These are phyloP conservation scores for Platismatia glauca DNA, from an alignment of 495 filamentous ascomycete species.

Conservation along the genomic window DNA sequence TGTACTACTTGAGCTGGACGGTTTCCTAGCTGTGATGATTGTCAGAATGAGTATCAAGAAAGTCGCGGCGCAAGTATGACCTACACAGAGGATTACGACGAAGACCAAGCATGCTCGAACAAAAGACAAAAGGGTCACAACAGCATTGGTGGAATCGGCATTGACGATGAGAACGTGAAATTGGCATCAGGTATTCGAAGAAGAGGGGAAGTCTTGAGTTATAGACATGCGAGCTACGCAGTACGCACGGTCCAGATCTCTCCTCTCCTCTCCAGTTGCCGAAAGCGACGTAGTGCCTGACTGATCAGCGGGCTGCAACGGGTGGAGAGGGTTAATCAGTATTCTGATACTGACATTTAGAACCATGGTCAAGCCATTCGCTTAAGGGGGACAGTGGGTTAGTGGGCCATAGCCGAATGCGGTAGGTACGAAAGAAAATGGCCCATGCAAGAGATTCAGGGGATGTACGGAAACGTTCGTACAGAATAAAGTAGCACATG, in stretches of 20 bases:
- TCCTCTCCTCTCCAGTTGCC: background rate
- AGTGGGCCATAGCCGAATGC: no score
- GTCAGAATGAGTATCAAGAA: background rate
- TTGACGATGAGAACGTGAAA: background rate
- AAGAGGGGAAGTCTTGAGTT: background rate
- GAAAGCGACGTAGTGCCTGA: background rate
- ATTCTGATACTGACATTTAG: background rate
- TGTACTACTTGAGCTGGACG: background rate
- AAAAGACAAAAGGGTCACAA: slow-evolving; percentile 9
- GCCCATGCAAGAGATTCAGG: no score
- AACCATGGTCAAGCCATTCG: no score
- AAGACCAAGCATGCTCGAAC: slow-evolving; percentile 16
- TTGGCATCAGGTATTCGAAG: slow-evolving; percentile 6
- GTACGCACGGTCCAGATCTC: background rate
- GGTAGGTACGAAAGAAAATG: no score
- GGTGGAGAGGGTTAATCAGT: background rate
- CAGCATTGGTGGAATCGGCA: slow-evolving; percentile 8
- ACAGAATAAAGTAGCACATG: no score
- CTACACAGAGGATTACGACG: slow-evolving; percentile 10
- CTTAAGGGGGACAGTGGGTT: no score
- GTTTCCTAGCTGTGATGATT: slow-evolving; percentile 3
- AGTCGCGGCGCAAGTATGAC: background rate
- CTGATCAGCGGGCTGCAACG: background rate
- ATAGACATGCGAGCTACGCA: background rate
- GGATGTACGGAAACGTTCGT: no score